Evolutionary conservation across 345 rosid genomes (phyloP).

Genomic region (Eucalyptus tenuipes): DNA sequence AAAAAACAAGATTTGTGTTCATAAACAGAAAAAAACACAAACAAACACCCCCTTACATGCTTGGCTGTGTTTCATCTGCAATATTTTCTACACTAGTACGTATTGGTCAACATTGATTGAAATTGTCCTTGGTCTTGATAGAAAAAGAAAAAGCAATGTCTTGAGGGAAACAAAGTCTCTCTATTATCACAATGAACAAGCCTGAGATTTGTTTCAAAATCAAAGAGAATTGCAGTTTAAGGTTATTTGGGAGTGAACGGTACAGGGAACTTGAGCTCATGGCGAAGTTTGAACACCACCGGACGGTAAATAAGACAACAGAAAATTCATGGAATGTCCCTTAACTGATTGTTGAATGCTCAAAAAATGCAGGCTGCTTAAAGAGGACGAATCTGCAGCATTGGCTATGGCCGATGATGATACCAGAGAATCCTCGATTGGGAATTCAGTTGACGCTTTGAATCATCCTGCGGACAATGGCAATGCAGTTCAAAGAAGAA

Average conservation of each 20-base stretch:
- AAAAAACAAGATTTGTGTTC: no score
- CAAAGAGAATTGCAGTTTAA: not conserved
- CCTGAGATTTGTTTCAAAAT: not conserved
- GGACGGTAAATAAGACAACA: not conserved
- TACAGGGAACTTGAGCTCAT: not conserved
- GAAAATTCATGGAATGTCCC: not conserved
- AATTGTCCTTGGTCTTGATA: not conserved
- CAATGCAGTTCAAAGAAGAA: constrained; percentile 17
- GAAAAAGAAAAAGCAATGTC: not conserved
- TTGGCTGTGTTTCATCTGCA: not conserved
- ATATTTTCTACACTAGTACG: not conserved
- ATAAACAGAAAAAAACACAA: no score
- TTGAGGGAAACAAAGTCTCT: not conserved
- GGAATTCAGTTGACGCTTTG: not conserved
- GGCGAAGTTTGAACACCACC: not conserved
- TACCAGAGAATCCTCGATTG: constrained; percentile 14
- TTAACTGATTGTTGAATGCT: not conserved
- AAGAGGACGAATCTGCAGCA: not conserved
- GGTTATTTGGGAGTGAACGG: not conserved
- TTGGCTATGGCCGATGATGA: constrained; percentile 17
- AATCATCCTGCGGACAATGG: not conserved
- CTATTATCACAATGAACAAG: not conserved
- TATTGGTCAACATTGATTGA: not conserved
- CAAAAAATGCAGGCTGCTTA: not conserved
- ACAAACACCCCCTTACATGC: no score